These are phyloP conservation scores for Meyerozyma sp. DNA, from an alignment of 1,139 yeast species.

Conservation along the genomic window DNA sequence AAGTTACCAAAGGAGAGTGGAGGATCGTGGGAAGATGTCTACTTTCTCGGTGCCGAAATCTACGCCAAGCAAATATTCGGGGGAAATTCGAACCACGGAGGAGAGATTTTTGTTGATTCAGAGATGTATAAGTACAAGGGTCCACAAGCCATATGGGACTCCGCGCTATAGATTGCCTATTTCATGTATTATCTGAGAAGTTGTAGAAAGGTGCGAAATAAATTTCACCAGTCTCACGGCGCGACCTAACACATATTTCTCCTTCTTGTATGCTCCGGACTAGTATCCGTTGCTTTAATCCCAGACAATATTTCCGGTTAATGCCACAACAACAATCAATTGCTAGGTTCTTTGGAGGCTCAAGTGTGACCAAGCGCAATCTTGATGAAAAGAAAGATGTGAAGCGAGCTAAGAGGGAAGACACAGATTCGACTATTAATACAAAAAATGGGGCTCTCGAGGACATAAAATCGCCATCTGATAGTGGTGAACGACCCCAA, in stretches of 20 bases:
- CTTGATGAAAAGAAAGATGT: constrained; percentile 2
- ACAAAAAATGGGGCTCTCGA: neutral
- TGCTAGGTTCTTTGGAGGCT: constrained; percentile 26
- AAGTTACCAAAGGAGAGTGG: constrained; percentile 60
- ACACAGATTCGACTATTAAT: constrained; percentile 1
- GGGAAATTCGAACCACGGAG: constrained; percentile 49
- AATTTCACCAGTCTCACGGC: neutral
- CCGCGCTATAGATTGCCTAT: neutral
- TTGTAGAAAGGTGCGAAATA: neutral
- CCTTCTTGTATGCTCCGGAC: neutral
- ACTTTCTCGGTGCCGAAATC: constrained; percentile 84
- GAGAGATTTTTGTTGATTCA: constrained; percentile 66
- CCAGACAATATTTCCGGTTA: neutral
- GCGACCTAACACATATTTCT: neutral
- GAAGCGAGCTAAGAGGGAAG: constrained; percentile 4
- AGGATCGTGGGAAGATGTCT: constrained; percentile 61
- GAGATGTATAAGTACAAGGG: constrained; percentile 78
- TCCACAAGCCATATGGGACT: constrained; percentile 60
- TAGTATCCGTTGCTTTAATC: neutral
- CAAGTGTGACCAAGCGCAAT: constrained; percentile 5
- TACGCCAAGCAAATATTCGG: constrained; percentile 81
- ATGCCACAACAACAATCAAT: constrained; percentile 38
- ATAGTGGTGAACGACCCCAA: constrained; percentile 4
- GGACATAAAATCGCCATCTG: neutral
- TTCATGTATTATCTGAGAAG: neutral